Conservation (phyloP, 2,329 filamentous ascomycete species). For the Nemania serpens region DNA sequence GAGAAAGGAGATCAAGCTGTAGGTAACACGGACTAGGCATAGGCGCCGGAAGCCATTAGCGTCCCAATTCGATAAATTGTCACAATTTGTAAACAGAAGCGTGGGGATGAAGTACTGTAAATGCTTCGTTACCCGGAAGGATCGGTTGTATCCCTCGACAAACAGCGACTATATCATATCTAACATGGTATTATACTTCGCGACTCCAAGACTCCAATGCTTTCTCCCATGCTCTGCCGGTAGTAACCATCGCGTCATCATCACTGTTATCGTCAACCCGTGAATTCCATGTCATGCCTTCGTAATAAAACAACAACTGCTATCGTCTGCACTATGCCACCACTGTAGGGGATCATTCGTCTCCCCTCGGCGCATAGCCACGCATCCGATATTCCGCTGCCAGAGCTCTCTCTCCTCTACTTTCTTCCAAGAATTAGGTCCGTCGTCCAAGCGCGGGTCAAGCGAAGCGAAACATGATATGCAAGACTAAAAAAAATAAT, state of each 20-base stretch:
- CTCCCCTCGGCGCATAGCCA: background rate
- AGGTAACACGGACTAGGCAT: too few species aligned
- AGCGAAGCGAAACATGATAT: constrained; percentile 3
- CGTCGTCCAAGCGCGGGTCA: constrained; percentile 13
- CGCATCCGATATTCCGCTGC: constrained; percentile 10
- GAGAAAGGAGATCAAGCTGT: too few species aligned
- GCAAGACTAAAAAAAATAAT: background rate
- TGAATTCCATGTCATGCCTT: constrained; percentile 16
- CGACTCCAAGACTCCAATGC: constrained; percentile 4
- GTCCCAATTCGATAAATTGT: background rate
- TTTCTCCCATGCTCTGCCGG: constrained; percentile 3
- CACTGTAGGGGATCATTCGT: background rate
- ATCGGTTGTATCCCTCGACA: constrained; percentile 18
- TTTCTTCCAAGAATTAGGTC: constrained; percentile 10
- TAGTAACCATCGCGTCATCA: constrained; percentile 7
- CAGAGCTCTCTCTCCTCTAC: constrained; percentile 12
- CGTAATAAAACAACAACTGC: constrained; percentile 18
- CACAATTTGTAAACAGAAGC: background rate
- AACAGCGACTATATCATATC: constrained; percentile 7
- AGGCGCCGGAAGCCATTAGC: too few species aligned
- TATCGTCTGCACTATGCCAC: background rate
- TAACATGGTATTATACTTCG: constrained; percentile 3
- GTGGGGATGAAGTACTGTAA: background rate
- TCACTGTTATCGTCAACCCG: constrained; percentile 11
- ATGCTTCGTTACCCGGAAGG: constrained; percentile 8